Evolutionary conservation across 306 rosid species (phyloP).

Genomic region (Delonix regia): DNA sequence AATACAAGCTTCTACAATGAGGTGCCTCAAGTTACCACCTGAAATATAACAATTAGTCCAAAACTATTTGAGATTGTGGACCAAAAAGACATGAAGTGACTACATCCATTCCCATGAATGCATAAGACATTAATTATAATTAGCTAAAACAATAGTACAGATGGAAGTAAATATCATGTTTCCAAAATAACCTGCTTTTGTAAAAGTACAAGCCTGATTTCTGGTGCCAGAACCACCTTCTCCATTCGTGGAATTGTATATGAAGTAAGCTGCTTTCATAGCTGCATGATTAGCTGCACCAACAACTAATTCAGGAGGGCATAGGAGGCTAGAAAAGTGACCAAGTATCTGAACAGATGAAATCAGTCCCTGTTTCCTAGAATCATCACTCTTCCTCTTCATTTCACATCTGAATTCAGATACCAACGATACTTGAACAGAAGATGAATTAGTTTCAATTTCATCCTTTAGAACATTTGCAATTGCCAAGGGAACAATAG

Average conservation of each 20-base stretch:
- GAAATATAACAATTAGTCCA: constrained; percentile 42
- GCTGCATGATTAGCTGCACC: constrained; percentile 74
- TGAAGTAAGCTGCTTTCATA: constrained; percentile 57
- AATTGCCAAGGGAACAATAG: constrained; percentile 73
- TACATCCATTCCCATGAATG: constrained; percentile 4
- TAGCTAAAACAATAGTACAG: constrained; percentile 11
- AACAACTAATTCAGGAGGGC: constrained; percentile 70
- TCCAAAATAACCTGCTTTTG: constrained; percentile 53
- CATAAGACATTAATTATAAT: constrained; percentile 20
- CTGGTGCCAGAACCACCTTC: constrained; percentile 49
- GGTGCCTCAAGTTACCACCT: constrained; percentile 86
- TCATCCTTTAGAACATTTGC: constrained; percentile 57
- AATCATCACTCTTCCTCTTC: constrained; percentile 40
- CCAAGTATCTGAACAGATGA: constrained; percentile 74
- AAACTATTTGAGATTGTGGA: constrained; percentile 28
- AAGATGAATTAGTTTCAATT: constrained; percentile 37
- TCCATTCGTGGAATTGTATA: constrained; percentile 51
- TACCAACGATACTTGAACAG: constrained; percentile 36
- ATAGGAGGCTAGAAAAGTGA: constrained; percentile 67
- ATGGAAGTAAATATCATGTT: constrained; percentile 30
- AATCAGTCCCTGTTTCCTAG: constrained; percentile 58
- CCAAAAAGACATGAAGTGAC: neutral
- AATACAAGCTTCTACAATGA: constrained; percentile 82
- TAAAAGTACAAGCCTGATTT: constrained; percentile 45
- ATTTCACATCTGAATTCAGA: constrained; percentile 41